phyloP scores from a whole-genome alignment of 2,329 filamentous ascomycete genomes.

The Alternaria tenuissima region DNA sequence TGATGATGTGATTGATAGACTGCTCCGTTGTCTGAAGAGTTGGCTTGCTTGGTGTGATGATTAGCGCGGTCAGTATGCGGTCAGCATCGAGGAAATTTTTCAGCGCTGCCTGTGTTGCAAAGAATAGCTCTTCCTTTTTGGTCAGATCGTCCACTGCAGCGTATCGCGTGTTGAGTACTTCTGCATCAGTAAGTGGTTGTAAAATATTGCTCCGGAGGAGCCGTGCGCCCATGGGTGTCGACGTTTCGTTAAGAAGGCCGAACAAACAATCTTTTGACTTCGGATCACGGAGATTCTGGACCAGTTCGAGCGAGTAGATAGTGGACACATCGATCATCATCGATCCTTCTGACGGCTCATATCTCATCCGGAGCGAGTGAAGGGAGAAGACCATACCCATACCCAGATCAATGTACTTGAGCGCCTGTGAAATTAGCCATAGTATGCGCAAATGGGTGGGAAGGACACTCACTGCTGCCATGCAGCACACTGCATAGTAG shows the following conservation, averaged over 20 bases:
- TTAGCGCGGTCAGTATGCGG: conserved; percentile 78
- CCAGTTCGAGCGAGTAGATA: conserved; percentile 84
- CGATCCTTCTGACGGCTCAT: conserved; percentile 85
- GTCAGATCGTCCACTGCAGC: conserved; percentile 85
- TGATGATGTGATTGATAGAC: conserved; percentile 84
- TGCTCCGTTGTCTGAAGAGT: conserved; percentile 77
- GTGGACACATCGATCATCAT: conserved; percentile 97
- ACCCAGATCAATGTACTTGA: conserved; percentile 81
- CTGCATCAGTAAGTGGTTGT: conserved; percentile 80
- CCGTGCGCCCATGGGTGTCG: conserved; percentile 87
- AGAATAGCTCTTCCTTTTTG: conserved; percentile 85
- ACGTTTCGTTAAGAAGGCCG: conserved; percentile 82
- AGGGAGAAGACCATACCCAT: conserved; percentile 73
- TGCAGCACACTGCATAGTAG: conserved; percentile 84
- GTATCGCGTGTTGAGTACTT: conserved; percentile 75
- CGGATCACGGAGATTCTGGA: conserved; percentile 81
- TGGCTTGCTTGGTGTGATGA: conserved; percentile 73
- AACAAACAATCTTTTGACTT: conserved; percentile 86
- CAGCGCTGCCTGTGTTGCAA: conserved; percentile 74
- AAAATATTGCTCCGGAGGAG: conserved; percentile 85
- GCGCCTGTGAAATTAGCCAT: conserved; percentile 61
- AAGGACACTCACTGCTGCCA: conserved; percentile 77
- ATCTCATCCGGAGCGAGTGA: conserved; percentile 86
- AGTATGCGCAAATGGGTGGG: background rate
- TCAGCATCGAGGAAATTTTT: conserved; percentile 82